Conservation (phyloP, 345 rosid species). For the Carallia pectinifolia region DNA sequence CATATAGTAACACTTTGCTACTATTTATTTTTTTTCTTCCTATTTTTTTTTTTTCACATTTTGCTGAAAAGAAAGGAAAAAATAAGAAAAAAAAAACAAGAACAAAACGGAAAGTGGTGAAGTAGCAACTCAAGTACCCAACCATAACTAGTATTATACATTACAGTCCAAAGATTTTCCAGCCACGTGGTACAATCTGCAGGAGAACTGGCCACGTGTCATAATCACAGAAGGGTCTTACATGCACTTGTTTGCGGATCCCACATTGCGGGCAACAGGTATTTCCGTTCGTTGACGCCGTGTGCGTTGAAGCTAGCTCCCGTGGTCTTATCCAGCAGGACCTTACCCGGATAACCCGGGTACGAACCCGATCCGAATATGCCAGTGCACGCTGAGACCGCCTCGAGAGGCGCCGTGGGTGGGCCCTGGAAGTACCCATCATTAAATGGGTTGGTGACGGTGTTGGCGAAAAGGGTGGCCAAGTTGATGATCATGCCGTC, state of each 20-base stretch:
- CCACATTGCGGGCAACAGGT: constrained; percentile 88
- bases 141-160: background rate
- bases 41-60: no score
- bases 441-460: constrained; percentile 76
- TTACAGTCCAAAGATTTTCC: background rate
- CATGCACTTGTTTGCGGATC: constrained; percentile 72
- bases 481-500: constrained; percentile 92
- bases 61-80: no score
- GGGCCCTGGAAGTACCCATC: constrained; percentile 79
- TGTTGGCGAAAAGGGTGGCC: constrained; percentile 72
- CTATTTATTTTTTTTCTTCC: no score
- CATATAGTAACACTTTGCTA: no score
- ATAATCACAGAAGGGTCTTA: constrained; percentile 19
- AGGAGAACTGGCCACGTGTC: background rate
- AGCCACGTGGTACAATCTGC: background rate
- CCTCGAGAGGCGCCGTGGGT: constrained; percentile 70
- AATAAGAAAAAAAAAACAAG: no score
- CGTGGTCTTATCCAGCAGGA: constrained; percentile 57
- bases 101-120: no score
- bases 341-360: constrained; percentile 77
- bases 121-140: no score
- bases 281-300: constrained; percentile 70
- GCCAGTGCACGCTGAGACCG: constrained; percentile 77
- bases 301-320: constrained; percentile 85
- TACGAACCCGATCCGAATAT: constrained; percentile 82